Evolutionary conservation across 495 filamentous ascomycete genomes (phyloP), one percentile per base, ranked within the genome.

Genomic region (Melanomma pulvis-pyrius): DNA sequence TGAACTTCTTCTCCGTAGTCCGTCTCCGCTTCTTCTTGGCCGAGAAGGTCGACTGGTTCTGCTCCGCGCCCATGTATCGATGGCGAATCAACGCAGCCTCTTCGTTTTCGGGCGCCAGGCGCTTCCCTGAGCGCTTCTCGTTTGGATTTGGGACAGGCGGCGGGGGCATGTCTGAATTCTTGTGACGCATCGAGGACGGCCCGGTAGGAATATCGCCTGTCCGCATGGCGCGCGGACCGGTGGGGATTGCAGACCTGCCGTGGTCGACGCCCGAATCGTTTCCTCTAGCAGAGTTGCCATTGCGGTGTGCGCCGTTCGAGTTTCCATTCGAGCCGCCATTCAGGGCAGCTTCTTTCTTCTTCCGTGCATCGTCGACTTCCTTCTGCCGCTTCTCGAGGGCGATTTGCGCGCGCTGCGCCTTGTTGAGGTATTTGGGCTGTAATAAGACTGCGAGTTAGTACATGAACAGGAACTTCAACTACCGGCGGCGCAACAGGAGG

Each of bases 1-100:
- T 98, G 82, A 98, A 98, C 74, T 98, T 97, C 78, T 93, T 91
- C 75, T 97, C 93, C 11, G 92, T 92, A 0, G 93, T 96, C 66
- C 96, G 83, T 76, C 89, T 88, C 52, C 93, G 85, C 81, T 98
- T 98, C 83, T 98, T 98, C 82, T 96, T 96, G 9, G 92, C 92
- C 0, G 92, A 96, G 73, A 97, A 96, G 29, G 87, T 97, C 2
- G 91, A 96, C 51, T 87, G 88, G 64, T 91, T 91, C 65, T 90
- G 85, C 52, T 96, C 91, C 12, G 90, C 88, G 7, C 94, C 94
- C 92, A 98, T 96, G 72, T 98, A 98, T 52, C 90, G 82, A 50
- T 92, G 87, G 61, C 90, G 84, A 51, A 92, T 87, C 64, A 96
- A 80, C 19, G 86, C 86, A 25, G 90, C 89, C 76, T 94, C 90